phyloP scores from a whole-genome alignment of 2,329 filamentous ascomycete genomes.

The Colletotrichum sp. region DNA sequence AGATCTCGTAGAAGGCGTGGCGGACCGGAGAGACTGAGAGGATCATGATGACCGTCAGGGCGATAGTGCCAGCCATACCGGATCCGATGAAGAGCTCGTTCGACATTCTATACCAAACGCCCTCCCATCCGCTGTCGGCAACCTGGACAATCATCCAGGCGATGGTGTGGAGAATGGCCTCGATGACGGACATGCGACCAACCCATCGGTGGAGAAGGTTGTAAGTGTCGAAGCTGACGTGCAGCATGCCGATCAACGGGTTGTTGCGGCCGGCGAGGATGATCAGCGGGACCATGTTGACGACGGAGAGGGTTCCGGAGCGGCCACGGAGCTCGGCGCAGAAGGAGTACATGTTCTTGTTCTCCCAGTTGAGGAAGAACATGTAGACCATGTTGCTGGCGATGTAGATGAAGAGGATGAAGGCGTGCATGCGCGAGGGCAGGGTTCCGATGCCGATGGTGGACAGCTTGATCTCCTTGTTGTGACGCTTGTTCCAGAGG shows the following conservation, averaged over 20 bases:
- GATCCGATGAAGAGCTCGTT: conserved; percentile 69
- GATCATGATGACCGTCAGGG: conserved; percentile 70
- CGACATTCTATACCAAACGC: conserved; percentile 58
- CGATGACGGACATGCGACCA: conserved; percentile 74
- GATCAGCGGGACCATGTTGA: conserved; percentile 92
- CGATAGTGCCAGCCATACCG: conserved; percentile 64
- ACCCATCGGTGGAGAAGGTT: conserved; percentile 78
- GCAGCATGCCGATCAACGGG: conserved; percentile 79
- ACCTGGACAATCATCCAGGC: conserved; percentile 78
- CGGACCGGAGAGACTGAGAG: conserved; percentile 80
- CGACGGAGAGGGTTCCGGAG: conserved; percentile 77
- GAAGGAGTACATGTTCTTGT: conserved; percentile 65
- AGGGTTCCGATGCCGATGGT: conserved; percentile 67
- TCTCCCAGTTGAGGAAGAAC: conserved; percentile 64
- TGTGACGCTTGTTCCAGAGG: conserved; percentile 69
- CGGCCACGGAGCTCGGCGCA: conserved; percentile 85
- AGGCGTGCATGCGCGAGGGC: conserved; percentile 66
- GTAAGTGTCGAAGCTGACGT: conserved; percentile 95
- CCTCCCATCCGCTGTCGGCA: conserved; percentile 66
- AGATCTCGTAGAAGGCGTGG: conserved; percentile 97
- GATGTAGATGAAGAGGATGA: conserved; percentile 63
- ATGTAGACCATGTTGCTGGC: conserved; percentile 68
- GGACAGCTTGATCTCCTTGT: conserved; percentile 68
- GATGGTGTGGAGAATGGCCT: conserved; percentile 71
- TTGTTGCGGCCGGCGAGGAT: conserved; percentile 93